phyloP scores from a whole-genome alignment of 2,329 filamentous ascomycete genomes.

The Verticillium nubilum region DNA sequence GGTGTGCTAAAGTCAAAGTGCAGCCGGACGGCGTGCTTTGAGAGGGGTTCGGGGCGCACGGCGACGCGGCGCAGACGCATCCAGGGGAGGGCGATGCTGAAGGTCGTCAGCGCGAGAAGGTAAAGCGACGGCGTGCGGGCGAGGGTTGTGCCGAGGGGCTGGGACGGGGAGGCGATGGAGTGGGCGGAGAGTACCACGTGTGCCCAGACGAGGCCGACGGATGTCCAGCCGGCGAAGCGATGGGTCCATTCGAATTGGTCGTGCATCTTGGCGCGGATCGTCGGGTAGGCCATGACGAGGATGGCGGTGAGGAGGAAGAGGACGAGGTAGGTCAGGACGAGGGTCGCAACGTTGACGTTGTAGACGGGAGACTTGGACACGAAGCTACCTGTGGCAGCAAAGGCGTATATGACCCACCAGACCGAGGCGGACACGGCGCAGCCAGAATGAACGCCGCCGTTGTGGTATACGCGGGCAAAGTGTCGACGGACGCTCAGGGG shows the following conservation, averaged over 20 bases:
- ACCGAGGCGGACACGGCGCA: constrained; percentile 42
- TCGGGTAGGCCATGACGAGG: constrained; percentile 57
- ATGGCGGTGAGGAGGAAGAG: constrained; percentile 53
- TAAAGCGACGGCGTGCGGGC: constrained; percentile 50
- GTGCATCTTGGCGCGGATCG: constrained; percentile 57
- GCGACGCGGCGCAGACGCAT: constrained; percentile 61
- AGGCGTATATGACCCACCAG: constrained; percentile 40
- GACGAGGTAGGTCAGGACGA: constrained; percentile 52
- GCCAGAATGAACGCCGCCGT: constrained; percentile 46
- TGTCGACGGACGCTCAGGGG: constrained; percentile 42
- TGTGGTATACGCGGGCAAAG: constrained; percentile 45
- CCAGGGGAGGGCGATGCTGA: constrained; percentile 68
- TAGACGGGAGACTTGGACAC: constrained; percentile 23
- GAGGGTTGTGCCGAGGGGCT: constrained; percentile 29
- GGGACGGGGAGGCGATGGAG: constrained; percentile 31
- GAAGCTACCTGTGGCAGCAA: constrained; percentile 20
- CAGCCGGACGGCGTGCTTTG: constrained; percentile 67
- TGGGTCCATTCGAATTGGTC: constrained; percentile 67
- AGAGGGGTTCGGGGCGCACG: constrained; percentile 64
- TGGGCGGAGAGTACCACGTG: constrained; percentile 50
- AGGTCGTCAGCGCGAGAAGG: constrained; percentile 59
- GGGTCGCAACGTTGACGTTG: constrained; percentile 23
- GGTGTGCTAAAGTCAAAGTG: constrained; percentile 61
- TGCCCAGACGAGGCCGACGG: constrained; percentile 59
- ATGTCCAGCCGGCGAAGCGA: constrained; percentile 66